Conservation (phyloP, 768 basidiomycete genomes). For the Symmetrospora coprosmae region DNA sequence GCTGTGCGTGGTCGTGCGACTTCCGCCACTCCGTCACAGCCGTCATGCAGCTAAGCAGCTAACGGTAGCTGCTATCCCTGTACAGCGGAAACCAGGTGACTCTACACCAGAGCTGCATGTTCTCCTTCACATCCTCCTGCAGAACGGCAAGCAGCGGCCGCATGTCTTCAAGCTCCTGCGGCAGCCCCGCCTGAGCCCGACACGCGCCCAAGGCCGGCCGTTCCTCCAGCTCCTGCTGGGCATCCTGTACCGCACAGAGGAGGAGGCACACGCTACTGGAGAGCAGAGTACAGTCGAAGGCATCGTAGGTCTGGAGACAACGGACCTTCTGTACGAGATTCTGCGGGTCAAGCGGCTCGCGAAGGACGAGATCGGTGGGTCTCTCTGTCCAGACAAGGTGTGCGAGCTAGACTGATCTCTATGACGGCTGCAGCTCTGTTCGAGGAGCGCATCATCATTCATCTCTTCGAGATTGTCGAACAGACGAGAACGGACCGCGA, state of each 20-base stretch:
- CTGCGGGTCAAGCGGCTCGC: slow-evolving; percentile 77
- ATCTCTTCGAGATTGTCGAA: slow-evolving; percentile 84
- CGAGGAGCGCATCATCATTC: slow-evolving; percentile 67
- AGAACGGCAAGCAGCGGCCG: background rate
- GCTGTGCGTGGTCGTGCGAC: slow-evolving; percentile 44
- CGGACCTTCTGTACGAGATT: slow-evolving; percentile 59
- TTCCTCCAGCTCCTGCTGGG: background rate
- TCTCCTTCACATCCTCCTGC: background rate
- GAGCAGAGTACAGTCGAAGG: slow-evolving; percentile 45
- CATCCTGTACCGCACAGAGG: slow-evolving; percentile 24
- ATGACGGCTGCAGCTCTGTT: slow-evolving; percentile 63
- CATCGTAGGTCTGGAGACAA: slow-evolving; percentile 26
- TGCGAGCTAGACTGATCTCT: no score
- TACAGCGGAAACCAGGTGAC: slow-evolving; percentile 4
- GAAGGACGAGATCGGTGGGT: slow-evolving; percentile 61
- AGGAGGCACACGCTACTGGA: slow-evolving; percentile 65
- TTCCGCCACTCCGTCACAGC: slow-evolving; percentile 23
- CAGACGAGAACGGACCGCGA: slow-evolving; percentile 77
- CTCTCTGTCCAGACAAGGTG: no score
- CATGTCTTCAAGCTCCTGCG: slow-evolving; percentile 21
- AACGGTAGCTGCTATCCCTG: background rate
- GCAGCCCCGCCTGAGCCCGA: slow-evolving; percentile 19
- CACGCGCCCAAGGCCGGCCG: background rate
- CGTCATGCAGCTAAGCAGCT: slow-evolving; percentile 23
- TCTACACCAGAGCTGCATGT: slow-evolving; percentile 3